phyloP scores from a whole-genome alignment of 352 stramenopile species.

The Phytophthora vignae region DNA sequence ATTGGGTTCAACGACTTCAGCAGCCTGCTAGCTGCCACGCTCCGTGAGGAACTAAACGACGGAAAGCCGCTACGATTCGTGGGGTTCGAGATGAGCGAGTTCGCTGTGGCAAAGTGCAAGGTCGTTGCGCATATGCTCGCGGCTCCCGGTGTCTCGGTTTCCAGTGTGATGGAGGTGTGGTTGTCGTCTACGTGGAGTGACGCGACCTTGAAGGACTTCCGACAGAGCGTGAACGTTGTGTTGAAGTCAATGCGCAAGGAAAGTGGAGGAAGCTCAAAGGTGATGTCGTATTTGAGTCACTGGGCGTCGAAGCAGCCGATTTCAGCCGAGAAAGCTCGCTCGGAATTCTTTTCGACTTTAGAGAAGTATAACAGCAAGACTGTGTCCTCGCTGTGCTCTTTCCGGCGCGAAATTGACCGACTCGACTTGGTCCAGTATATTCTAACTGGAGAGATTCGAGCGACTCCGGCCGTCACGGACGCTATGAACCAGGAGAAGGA shows the following conservation, averaged over 20 bases:
- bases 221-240: slow-evolving; percentile 15
- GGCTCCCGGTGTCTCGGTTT: slow-evolving; percentile 15
- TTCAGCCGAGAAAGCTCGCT: slow-evolving; percentile 24
- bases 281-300: slow-evolving; percentile 34
- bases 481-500: slow-evolving; percentile 12
- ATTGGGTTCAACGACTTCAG: slow-evolving; percentile 39
- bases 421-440: slow-evolving; percentile 35
- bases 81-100: slow-evolving; percentile 43
- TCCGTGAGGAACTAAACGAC: slow-evolving; percentile 9
- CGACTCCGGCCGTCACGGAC: neutral
- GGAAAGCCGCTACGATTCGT: slow-evolving; percentile 26
- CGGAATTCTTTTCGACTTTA: slow-evolving; percentile 29
- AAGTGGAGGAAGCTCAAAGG: slow-evolving; percentile 28
- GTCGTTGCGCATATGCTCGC: slow-evolving; percentile 36
- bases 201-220: slow-evolving; percentile 27
- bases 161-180: slow-evolving; percentile 41
- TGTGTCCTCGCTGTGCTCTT: slow-evolving; percentile 7
- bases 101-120: slow-evolving; percentile 37
- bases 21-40: slow-evolving; percentile 16
- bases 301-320: slow-evolving; percentile 31
- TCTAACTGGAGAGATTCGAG: slow-evolving; percentile 31
- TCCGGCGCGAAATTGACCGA: slow-evolving; percentile 33
- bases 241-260: slow-evolving; percentile 1
- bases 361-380: slow-evolving; percentile 12
- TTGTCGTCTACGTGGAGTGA: slow-evolving; percentile 39